A percentile compares a stretch with the other conserved stretches of the same genome.
These are phyloP conservation scores for Phytopythium sindhum DNA, from an alignment of 352 stramenopile genomes.

Conservation along the genomic window DNA sequence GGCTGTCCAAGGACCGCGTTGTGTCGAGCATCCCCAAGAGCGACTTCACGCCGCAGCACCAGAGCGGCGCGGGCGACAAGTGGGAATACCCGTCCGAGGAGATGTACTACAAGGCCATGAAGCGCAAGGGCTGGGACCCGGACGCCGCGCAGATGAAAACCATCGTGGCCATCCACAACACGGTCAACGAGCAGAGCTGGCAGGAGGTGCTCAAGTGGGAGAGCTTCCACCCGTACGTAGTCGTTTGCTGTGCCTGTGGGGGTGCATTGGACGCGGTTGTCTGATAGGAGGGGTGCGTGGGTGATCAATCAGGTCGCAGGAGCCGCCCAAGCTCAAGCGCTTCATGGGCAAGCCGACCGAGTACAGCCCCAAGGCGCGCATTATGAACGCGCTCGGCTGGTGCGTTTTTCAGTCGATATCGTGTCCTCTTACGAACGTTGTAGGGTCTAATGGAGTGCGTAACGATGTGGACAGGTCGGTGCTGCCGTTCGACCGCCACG, in stretches of 20 bases:
- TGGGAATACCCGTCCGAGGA: constrained; percentile 98
- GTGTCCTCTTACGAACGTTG: not conserved
- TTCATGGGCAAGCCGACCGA: constrained; percentile 96
- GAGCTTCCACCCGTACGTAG: constrained; percentile 43
- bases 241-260: constrained; percentile 1
- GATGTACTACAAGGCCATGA: constrained; percentile 98
- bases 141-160: constrained; percentile 91
- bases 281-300: not conserved
- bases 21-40: constrained; percentile 95
- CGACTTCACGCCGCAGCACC: constrained; percentile 69
- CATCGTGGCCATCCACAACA: constrained; percentile 97
- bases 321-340: constrained; percentile 87
- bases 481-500: constrained; percentile 97
- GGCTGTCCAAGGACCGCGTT: constrained; percentile 84
- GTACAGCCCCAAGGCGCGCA: constrained; percentile 92
- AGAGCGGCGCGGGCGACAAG: constrained; percentile 42
- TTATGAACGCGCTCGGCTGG: constrained; percentile 85
- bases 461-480: constrained; percentile 48
- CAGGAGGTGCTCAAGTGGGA: constrained; percentile 92
- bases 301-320: constrained; percentile 19
- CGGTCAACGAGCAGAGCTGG: constrained; percentile 97
- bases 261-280: not conserved
- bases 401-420: constrained; percentile 10
- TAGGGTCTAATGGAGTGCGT: not conserved
- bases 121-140: constrained; percentile 94